Evolutionary conservation across 352 stramenopile species (phyloP).

Genomic region (Globisporangium takayamanum): DNA sequence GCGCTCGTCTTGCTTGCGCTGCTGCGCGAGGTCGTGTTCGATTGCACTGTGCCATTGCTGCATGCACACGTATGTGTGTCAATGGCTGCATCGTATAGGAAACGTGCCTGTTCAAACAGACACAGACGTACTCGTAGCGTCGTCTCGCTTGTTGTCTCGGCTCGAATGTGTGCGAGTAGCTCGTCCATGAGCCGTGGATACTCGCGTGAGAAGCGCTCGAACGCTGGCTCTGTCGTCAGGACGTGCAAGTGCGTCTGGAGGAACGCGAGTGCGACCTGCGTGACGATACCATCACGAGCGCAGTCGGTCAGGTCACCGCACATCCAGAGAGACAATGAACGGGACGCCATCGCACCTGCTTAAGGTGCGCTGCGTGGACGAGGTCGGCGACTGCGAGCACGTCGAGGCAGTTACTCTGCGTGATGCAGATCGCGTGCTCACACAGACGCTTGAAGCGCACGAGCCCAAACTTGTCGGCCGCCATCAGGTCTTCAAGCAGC

Average conservation of each 20-base stretch:
- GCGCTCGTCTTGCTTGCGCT: slow-evolving; percentile 24
- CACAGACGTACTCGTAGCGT: slow-evolving; percentile 22
- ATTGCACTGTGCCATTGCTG: slow-evolving; percentile 37
- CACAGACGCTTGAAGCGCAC: slow-evolving; percentile 62
- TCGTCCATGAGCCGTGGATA: slow-evolving; percentile 41
- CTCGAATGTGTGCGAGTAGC: slow-evolving; percentile 30
- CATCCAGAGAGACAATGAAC: not conserved
- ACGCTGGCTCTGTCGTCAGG: slow-evolving; percentile 14
- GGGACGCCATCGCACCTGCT: slow-evolving; percentile 20
- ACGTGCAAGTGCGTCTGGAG: slow-evolving; percentile 15
- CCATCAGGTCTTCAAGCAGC: slow-evolving; percentile 70
- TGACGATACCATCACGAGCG: not conserved
- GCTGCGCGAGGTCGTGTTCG: slow-evolving; percentile 9
- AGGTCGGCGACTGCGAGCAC: slow-evolving; percentile 57
- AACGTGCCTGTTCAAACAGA: not conserved
- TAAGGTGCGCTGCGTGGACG: slow-evolving; percentile 47
- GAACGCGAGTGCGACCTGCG: slow-evolving; percentile 15
- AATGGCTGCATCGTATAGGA: not conserved
- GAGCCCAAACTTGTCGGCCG: slow-evolving; percentile 66
- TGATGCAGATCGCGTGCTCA: slow-evolving; percentile 45
- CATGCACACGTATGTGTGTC: slow-evolving; percentile 2
- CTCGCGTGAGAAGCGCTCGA: slow-evolving; percentile 22
- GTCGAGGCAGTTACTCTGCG: slow-evolving; percentile 41
- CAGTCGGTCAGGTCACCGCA: not conserved
- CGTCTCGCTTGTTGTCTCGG: slow-evolving; percentile 20